Evolutionary conservation across 495 filamentous ascomycete genomes (phyloP).

Genomic region (Aspergillus egyptiacus): DNA sequence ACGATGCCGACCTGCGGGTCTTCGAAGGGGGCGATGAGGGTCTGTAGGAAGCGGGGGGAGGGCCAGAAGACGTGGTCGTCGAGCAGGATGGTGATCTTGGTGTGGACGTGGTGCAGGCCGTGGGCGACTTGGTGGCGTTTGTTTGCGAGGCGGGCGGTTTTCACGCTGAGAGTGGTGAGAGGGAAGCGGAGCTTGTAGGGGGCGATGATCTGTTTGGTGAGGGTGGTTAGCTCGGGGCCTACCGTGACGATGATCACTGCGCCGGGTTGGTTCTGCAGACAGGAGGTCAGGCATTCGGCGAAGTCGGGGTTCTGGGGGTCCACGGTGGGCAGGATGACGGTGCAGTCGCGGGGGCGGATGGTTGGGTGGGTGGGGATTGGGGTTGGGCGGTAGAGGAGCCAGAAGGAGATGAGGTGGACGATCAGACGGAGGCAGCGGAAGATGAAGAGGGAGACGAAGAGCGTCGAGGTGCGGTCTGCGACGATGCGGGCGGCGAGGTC

Average conservation of each 20-base stretch:
- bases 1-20: conserved; percentile 43
- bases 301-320: conserved; percentile 31
- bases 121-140: conserved; percentile 46
- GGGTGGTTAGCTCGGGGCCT: conserved; percentile 11
- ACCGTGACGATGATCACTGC: conserved; percentile 35
- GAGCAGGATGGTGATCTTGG: conserved; percentile 2
- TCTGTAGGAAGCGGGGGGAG: conserved; percentile 32
- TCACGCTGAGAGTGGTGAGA: conserved; percentile 19
- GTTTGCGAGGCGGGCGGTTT: conserved; percentile 31
- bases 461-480: neutral
- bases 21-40: conserved; percentile 47
- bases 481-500: neutral
- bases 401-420: conserved; percentile 41
- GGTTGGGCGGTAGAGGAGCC: conserved; percentile 34
- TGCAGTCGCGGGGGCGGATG: conserved; percentile 42
- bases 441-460: conserved; percentile 13
- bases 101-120: conserved; percentile 28
- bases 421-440: conserved; percentile 44
- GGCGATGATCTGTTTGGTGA: conserved; percentile 8
- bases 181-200: conserved; percentile 10
- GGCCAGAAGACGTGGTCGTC: conserved; percentile 41
- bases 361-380: conserved; percentile 28
- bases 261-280: conserved; percentile 25
- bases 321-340: conserved; percentile 51
- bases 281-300: conserved; percentile 24